Base-by-base conservation (phyloP, 495 filamentous ascomycete genomes). In the Eremomyces bilateralis region DNA sequence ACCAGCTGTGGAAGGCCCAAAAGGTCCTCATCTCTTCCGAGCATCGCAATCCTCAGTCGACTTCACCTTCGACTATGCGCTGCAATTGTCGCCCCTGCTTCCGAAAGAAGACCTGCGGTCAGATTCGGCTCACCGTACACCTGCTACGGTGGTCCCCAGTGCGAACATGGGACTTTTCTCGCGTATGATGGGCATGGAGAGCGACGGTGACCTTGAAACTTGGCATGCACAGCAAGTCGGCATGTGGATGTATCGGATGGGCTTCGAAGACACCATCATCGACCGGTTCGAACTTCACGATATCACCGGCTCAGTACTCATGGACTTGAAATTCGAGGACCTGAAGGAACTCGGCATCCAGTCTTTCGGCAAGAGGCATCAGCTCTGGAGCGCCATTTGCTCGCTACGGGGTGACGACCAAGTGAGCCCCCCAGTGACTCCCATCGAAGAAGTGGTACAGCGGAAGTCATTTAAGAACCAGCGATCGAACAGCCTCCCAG, bases 311-410 rank as follows among this genome's bases (percentile, higher is more conserved):
- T 56, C 70, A 2, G 72, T 94, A 33, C 61, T 97, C 1, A 68
- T 85, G 17, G 73, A 77, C 12, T 58, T 97, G n/a, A 76, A 91
- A 47, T 69, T 79, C 43, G 80, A 92, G 21, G 83, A 94, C 47
- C 61, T 97, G n/a, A 82, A 83, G 47, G 88, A 97, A 55, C 71
- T 94, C 3, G 76, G 76, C 15, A 90, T 97, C 39, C 56, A 64
- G n/a, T 94, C 88, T 0, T 94, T 94, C 54, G 88, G 88, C 12
- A 81, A 85, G 42, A 69, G 88, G 15, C 81, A 81, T 34, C 67
- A 65, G 40, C 46, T 97, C 0, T 92, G 90, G 83, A 69, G 70
- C 42, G 74, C 77, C 40, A 91, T 95, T 37, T 65, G 75, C 43
- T 53, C 61, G 5, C 65, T 92, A 10, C 64, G 74, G 28, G 66